These are phyloP conservation scores for Zygotorulaspora danielsina DNA, from an alignment of 805 yeast genomes.

Conservation along the genomic window DNA sequence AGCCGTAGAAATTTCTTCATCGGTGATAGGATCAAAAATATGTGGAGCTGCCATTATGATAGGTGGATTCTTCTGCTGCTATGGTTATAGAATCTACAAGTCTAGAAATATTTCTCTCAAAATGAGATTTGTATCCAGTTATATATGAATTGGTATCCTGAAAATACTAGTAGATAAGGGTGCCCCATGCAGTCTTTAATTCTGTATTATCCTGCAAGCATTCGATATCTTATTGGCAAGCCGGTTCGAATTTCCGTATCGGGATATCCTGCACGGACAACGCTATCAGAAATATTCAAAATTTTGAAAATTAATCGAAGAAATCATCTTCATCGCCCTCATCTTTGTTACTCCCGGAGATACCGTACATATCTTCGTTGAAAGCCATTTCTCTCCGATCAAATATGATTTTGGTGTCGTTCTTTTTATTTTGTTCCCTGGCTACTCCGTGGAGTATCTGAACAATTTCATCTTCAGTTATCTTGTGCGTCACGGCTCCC, in stretches of 20 bases:
- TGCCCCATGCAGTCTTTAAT: background rate
- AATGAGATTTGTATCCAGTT: background rate
- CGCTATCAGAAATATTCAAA: background rate
- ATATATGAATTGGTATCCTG: background rate
- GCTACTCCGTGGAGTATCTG: slow-evolving; percentile 79
- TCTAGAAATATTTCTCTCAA: background rate
- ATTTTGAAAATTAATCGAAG: slow-evolving; percentile 38
- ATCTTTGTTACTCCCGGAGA: slow-evolving; percentile 38
- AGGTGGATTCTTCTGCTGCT: no score
- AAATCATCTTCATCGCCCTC: slow-evolving; percentile 42
- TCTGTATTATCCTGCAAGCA: slow-evolving; percentile 1
- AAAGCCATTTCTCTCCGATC: slow-evolving; percentile 46
- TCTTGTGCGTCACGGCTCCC: slow-evolving; percentile 67
- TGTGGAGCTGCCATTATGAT: slow-evolving; percentile 31
- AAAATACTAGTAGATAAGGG: background rate
- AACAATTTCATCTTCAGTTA: slow-evolving; percentile 79
- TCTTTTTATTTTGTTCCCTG: slow-evolving; percentile 60
- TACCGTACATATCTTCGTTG: slow-evolving; percentile 37
- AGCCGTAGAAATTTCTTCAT: slow-evolving; percentile 54
- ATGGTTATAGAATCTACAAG: background rate
- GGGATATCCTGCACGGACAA: background rate
- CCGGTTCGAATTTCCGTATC: background rate
- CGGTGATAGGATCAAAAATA: slow-evolving; percentile 58
- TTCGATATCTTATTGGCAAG: background rate
- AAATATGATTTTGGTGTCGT: slow-evolving; percentile 62